These are phyloP conservation scores for Hypsizygus ulmarius DNA, from an alignment of 1,284 basidiomycete species.

Conservation along the genomic window DNA sequence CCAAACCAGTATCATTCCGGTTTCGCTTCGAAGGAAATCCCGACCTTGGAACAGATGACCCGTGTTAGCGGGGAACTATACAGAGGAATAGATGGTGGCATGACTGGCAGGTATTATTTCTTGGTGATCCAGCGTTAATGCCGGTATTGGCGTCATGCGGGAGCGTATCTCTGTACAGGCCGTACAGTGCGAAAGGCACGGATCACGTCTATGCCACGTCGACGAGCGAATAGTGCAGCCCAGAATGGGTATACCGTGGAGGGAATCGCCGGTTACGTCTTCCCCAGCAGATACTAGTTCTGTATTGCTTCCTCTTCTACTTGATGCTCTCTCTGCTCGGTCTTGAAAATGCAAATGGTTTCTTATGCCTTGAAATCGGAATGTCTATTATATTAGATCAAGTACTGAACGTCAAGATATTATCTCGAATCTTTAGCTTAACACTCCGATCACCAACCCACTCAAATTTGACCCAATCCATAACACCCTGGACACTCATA, in stretches of 20 bases:
- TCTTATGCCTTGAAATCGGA: too few relatives aligned
- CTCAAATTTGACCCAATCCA: constrained; percentile 76
- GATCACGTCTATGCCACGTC: constrained; percentile 4
- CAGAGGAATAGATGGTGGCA: too few relatives aligned
- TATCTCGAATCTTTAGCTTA: constrained; percentile 77
- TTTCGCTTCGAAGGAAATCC: too few relatives aligned
- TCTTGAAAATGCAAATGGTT: too few relatives aligned
- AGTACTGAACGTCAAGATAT: constrained; percentile 81
- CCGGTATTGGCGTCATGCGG: not conserved
- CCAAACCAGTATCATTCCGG: too few relatives aligned
- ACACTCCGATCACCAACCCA: constrained; percentile 85
- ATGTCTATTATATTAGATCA: too few relatives aligned
- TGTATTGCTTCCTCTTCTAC: too few relatives aligned
- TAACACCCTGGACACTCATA: constrained; percentile 67
- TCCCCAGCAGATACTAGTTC: not conserved
- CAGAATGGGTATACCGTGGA: not conserved
- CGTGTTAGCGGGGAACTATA: too few relatives aligned
- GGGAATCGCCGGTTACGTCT: not conserved
- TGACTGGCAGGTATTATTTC: too few relatives aligned
- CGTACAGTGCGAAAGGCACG: constrained; percentile 3
- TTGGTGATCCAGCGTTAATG: not conserved
- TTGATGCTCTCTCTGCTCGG: too few relatives aligned
- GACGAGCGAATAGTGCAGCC: not conserved
- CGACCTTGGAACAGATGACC: too few relatives aligned
- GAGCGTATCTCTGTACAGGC: constrained; percentile 1